A percentile compares a stretch with the other conserved stretches of the same genome.
These are phyloP conservation scores for Leptographium flavum DNA, from an alignment of 2,329 filamentous ascomycete species.

Conservation along the genomic window DNA sequence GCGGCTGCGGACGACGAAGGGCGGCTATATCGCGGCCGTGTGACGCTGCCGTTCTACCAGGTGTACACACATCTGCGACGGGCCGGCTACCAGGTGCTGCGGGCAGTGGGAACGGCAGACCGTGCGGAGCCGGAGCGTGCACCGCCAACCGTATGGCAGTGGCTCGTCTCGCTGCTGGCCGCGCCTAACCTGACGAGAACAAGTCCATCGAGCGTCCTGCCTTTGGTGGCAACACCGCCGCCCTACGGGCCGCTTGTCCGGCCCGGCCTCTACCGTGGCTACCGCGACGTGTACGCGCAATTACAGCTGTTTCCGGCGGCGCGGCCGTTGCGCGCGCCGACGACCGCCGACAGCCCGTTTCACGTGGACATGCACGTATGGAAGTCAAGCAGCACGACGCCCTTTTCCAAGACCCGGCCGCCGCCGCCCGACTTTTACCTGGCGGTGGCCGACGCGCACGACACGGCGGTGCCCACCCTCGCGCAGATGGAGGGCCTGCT, in stretches of 20 bases:
- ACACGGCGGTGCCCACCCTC: conserved; percentile 57
- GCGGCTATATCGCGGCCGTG: conserved; percentile 29
- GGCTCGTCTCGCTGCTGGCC: conserved; percentile 28
- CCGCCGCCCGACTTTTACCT: conserved; percentile 72
- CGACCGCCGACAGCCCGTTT: conserved; percentile 30
- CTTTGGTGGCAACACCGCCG: conserved; percentile 8
- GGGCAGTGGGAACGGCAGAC: conserved; percentile 5
- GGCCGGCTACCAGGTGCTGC: conserved; percentile 58
- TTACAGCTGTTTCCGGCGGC: conserved; percentile 59
- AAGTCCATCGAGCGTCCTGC: not conserved
- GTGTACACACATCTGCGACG: conserved; percentile 80
- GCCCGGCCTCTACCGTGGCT: conserved; percentile 51
- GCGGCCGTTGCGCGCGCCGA: conserved; percentile 24
- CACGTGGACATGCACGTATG: conserved; percentile 69
- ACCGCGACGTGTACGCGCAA: conserved; percentile 59
- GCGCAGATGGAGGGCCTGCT: conserved; percentile 58
- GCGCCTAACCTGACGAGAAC: too few species aligned
- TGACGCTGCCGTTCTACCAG: conserved; percentile 65
- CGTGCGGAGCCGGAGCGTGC: too few species aligned
- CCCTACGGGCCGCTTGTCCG: conserved; percentile 43
- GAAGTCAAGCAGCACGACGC: conserved; percentile 48
- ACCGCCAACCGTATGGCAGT: conserved; percentile 29
- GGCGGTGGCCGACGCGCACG: conserved; percentile 64
- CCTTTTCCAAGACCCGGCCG: conserved; percentile 68
- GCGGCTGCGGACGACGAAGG: conserved; percentile 31